Evolutionary conservation across 2,329 filamentous ascomycete genomes (phyloP), one percentile per base, ranked within the genome.

Genomic region (Colletotrichum paranaense): DNA sequence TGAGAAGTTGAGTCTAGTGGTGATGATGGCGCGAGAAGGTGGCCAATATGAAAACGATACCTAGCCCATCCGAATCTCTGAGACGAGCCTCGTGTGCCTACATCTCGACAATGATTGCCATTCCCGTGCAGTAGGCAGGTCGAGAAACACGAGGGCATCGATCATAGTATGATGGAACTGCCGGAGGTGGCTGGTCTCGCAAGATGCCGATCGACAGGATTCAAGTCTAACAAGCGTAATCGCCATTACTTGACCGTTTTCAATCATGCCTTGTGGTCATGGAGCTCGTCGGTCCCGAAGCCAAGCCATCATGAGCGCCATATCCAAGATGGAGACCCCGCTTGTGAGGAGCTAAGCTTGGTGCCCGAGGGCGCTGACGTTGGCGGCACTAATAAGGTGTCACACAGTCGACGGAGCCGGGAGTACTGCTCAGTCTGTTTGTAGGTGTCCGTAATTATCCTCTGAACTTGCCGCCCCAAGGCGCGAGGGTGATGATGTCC

Each of bases 171-270:
- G 9, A 35, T 16, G 55, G 22, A 53, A 64, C 42, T 64, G 59
- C 42, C 58, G 49, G 19, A n/a, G 9, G 71, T 62, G 67, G 60
- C 56, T 70, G 60, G 56, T 70, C 67, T 73, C 60, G 32, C 30
- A 46, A 58, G 9, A 70, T 70, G 56, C 46, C n/a, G 71, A 73
- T 73, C 71, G 67, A 70, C 55, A 60, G 24, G 28, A 30, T 55
- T 30, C 42, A 19, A 24, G 56, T 59, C 46, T 30, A 16, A 26
- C 24, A 69, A n/a, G 16, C n/a, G 49, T 12, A 35, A 49, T 66
- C 55, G 46, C 14, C 46, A 49, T 62, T 24, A 7, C 46, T 28
- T 64, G 67, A 56, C 67, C 70, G 70, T 65, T 73, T 73, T 73
- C 70, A 49, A 70, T 8, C 52, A n/a, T 8, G 8, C 42, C 42